A percentile compares a stretch with the other conserved stretches of the same genome.
phyloP scores from a whole-genome alignment of 371 early-diverging fungal genomes.

The Actinomortierella ambigua region DNA sequence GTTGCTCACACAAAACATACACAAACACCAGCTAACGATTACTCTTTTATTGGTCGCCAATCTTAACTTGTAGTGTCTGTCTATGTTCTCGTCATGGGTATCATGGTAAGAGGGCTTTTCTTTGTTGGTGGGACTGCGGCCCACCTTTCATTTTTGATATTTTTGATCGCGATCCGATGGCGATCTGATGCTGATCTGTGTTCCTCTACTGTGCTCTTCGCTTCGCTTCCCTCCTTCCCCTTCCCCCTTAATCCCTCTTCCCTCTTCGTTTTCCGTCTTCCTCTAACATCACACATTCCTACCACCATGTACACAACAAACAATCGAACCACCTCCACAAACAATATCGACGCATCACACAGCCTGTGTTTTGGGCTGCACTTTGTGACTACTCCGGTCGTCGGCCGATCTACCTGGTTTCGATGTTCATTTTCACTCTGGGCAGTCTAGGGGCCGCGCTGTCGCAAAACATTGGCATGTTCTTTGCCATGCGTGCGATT shows the following conservation, averaged over 20 bases:
- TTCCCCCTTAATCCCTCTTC: no score
- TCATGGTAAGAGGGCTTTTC: conserved; percentile 17
- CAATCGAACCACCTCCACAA: no score
- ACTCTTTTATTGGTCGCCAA: no score
- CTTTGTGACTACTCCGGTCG: conserved; percentile 69
- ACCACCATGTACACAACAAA: no score
- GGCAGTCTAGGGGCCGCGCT: conserved; percentile 65
- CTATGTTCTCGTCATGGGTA: conserved; percentile 41
- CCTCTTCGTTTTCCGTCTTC: no score
- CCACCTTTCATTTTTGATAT: background rate
- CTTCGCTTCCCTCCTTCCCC: no score
- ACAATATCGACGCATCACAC: no score
- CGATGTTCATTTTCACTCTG: conserved; percentile 62
- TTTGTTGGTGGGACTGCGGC: background rate
- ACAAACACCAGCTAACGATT: no score
- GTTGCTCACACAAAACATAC: no score
- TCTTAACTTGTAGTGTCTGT: conserved; percentile 20
- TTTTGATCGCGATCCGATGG: background rate
- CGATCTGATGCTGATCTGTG: no score
- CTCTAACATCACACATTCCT: no score
- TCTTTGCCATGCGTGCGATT: conserved; percentile 64
- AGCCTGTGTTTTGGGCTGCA: conserved; percentile 62
- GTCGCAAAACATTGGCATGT: conserved; percentile 49
- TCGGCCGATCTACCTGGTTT: conserved; percentile 63
- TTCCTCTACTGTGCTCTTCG: no score